phyloP scores from a whole-genome alignment of 345 rosid genomes.

The Euphorbia lathyris region DNA sequence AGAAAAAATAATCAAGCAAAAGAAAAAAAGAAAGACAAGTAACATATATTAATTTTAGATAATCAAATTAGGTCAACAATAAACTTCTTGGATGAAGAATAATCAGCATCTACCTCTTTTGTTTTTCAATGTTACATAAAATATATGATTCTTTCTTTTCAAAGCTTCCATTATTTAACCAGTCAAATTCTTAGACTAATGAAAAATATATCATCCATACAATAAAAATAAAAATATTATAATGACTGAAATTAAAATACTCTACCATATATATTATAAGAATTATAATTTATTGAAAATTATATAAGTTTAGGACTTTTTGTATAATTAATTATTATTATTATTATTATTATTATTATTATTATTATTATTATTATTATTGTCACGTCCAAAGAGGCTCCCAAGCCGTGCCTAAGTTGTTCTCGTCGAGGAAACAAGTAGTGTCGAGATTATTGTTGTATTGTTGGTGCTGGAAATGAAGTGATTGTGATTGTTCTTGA shows the following conservation, averaged over 20 bases:
- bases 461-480: conserved; percentile 25
- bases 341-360: too few relatives aligned
- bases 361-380: not conserved
- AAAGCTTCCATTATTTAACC: not conserved
- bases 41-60: not conserved
- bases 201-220: not conserved
- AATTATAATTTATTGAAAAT: not conserved
- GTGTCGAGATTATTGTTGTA: conserved; percentile 26
- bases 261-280: not conserved
- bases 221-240: not conserved
- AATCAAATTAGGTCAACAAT: not conserved
- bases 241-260: not conserved
- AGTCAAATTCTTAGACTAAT: not conserved
- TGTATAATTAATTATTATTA: too few relatives aligned
- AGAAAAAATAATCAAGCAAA: not conserved
- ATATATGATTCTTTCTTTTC: not conserved
- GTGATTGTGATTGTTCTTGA: conserved; percentile 22
- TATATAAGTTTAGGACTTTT: not conserved
- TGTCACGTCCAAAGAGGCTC: conserved; percentile 55
- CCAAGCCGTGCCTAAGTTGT: conserved; percentile 38
- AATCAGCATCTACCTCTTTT: not conserved
- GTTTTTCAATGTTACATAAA: not conserved
- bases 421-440: conserved; percentile 49
- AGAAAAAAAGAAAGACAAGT: not conserved
- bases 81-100: not conserved